Percentiles rank a stretch among this genome's conserved stretches.
Conservation (phyloP, 352 stramenopile genomes). For the Phytophthora citricola region DNA sequence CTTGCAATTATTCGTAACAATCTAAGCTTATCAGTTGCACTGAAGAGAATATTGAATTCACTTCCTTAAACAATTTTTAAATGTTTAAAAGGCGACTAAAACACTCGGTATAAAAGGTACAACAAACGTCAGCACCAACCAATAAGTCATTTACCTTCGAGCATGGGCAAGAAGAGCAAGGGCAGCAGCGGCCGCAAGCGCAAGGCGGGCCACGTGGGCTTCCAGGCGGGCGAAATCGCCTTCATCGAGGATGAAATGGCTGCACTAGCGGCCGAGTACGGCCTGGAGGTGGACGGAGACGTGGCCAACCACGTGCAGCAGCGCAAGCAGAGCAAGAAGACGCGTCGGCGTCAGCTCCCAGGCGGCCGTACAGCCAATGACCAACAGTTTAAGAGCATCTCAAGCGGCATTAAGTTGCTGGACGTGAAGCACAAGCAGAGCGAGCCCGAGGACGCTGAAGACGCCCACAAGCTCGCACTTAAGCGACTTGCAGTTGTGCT, state of each 20-base stretch:
- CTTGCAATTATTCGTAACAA: too few relatives aligned
- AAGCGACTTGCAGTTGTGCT: slow-evolving; percentile 56
- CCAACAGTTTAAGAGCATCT: not conserved
- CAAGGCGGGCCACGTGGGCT: slow-evolving; percentile 76
- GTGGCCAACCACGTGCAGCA: slow-evolving; percentile 66
- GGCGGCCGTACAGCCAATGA: not conserved
- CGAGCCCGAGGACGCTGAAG: slow-evolving; percentile 31
- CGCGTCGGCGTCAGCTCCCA: slow-evolving; percentile 18
- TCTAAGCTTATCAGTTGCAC: too few relatives aligned
- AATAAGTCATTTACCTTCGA: not conserved
- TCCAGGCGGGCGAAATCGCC: slow-evolving; percentile 77
- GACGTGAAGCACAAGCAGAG: slow-evolving; percentile 12
- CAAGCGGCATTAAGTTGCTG: slow-evolving; percentile 14
- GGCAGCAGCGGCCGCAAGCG: slow-evolving; percentile 50
- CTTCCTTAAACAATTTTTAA: too few relatives aligned
- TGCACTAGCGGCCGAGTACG: slow-evolving; percentile 79
- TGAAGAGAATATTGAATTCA: too few relatives aligned
- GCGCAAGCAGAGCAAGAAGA: slow-evolving; percentile 65
- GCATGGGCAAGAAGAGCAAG: slow-evolving; percentile 34
- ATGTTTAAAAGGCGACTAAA: not conserved
- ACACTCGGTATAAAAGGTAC: not conserved
- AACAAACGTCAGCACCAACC: slow-evolving; percentile 5
- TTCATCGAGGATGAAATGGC: slow-evolving; percentile 91
- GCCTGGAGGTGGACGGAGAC: slow-evolving; percentile 71
- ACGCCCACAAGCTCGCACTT: slow-evolving; percentile 52